Base-by-base conservation (phyloP, 2,329 filamentous ascomycete genomes). In the Teratosphaeria nubilosa region DNA sequence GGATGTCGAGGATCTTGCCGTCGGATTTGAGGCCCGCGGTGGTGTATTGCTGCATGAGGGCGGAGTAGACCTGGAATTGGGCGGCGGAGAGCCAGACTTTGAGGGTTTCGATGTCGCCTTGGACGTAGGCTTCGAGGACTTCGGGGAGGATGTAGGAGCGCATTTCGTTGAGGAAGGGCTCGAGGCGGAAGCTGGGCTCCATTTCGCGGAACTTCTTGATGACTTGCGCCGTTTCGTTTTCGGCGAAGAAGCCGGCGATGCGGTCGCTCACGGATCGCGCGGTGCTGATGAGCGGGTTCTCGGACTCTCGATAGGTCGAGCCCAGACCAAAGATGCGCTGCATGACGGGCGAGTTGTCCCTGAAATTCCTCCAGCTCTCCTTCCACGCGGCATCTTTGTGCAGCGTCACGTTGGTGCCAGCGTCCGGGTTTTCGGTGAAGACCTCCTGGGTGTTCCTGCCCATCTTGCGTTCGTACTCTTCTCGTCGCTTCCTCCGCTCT, bases 341-440 rank as follows among this genome's bases (percentile, higher is more conserved):
- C 72, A 96, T 89, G 59, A 96, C 76, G 66, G 87, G 90, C 75
- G 87, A 96, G 64, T 85, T 85, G 73, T 99, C 94, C 63, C 88
- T 87, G 82, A 97, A 99, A 55, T 94, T 88, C 68, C 87, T 85
- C 94, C 94, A 99, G n/a, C 91, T 90, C 74, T 97, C 92, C 76
- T 96, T 96, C 90, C 92, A 97, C 24, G 88, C 89, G 14, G 94
- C 86, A 67, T 99, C 94, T 76, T 99, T 99, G 80, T 99, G 94
- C 0, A 99, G 73, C 0, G 92, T 97, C 54, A 99, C 79, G 70
- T 95, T 95, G 58, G 91, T 96, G 60, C 94, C 94, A 59, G 94
- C 94, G 59, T 94, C 96, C 65, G 90, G 90, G 71, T 97, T 87
- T 74, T 96, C 94, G 58, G 89, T 84, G 70, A 86, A 76, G 6